Percentiles rank a stretch among this genome's conserved stretches.
Conservation (phyloP, 2,329 filamentous ascomycete species). For the Lasiodiplodia theobromae region DNA sequence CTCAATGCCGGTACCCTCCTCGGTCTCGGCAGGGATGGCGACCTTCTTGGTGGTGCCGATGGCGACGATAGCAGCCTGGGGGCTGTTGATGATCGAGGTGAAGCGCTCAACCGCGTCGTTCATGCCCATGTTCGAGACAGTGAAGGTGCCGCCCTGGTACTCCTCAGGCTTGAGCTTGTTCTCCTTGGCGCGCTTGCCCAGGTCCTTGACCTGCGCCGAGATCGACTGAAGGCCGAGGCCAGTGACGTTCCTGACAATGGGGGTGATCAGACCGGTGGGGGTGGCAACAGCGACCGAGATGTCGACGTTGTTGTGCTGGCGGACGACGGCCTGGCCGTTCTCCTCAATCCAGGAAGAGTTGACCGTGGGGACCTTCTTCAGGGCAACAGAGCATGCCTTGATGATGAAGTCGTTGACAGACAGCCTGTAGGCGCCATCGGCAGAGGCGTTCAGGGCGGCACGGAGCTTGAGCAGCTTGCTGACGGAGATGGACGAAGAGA, state of each 20-base stretch:
- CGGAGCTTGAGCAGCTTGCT: conserved; percentile 96
- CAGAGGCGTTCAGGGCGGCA: conserved; percentile 85
- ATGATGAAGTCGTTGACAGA: conserved; percentile 99
- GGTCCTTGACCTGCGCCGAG: conserved; percentile 89
- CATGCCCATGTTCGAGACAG: conserved; percentile 99
- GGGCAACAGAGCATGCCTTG: conserved; percentile 90
- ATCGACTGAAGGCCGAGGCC: conserved; percentile 87
- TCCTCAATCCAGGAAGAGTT: conserved; percentile 92
- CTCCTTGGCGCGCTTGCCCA: conserved; percentile 93
- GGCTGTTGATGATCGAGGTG: conserved; percentile 98
- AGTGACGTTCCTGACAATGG: conserved; percentile 91
- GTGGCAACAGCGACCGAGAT: conserved; percentile 96
- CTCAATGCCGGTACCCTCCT: conserved; percentile 79
- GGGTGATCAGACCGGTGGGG: conserved; percentile 92
- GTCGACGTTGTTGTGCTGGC: conserved; percentile 91
- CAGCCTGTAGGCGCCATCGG: conserved; percentile 96
- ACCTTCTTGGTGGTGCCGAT: conserved; percentile 97
- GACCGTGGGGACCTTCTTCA: conserved; percentile 91
- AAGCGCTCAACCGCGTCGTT: conserved; percentile 95
- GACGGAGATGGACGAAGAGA: conserved; percentile 89
- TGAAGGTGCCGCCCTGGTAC: conserved; percentile 98
- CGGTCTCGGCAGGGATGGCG: conserved; percentile 80
- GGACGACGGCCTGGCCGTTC: conserved; percentile 79
- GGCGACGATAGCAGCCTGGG: conserved; percentile 92
- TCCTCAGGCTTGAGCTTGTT: conserved; percentile 99